Conservation (phyloP, 148 eudicot species). For the Dysphania ambrosioides region DNA sequence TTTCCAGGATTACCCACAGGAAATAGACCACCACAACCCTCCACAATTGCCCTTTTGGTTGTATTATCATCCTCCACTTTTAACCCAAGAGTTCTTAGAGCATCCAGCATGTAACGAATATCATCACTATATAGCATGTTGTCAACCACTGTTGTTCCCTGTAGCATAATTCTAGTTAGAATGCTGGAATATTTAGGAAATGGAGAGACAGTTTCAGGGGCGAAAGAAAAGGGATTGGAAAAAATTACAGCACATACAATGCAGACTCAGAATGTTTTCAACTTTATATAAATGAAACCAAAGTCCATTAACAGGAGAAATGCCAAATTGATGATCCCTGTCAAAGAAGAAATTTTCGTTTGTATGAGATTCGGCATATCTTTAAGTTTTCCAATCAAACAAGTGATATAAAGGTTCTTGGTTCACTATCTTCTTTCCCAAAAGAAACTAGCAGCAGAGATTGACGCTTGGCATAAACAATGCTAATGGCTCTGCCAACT, state of each 20-base stretch:
- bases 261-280: not conserved
- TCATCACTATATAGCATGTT: slow-evolving; percentile 93
- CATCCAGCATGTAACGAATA: slow-evolving; percentile 92
- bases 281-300: too few species aligned
- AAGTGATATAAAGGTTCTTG: too few species aligned
- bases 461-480: too few species aligned
- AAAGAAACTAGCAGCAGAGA: too few species aligned
- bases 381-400: too few species aligned
- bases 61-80: slow-evolving; percentile 64
- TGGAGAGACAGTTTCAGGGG: not conserved
- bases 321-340: too few species aligned
- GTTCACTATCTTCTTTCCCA: too few species aligned
- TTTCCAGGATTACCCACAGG: slow-evolving; percentile 68
- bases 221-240: not conserved
- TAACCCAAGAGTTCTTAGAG: slow-evolving; percentile 89
- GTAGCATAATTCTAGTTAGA: slow-evolving; percentile 23
- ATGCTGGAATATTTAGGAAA: not conserved
- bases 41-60: slow-evolving; percentile 67
- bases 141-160: slow-evolving; percentile 93
- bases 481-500: too few species aligned
- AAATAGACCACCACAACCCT: slow-evolving; percentile 85
- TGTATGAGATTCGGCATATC: too few species aligned
- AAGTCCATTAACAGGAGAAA: too few species aligned
- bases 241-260: not conserved
- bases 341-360: too few species aligned